Percentiles rank a stretch among this genome's conserved stretches.
Evolutionary conservation across 306 rosid species (phyloP).

Genomic region (Calophaca sinica): DNA sequence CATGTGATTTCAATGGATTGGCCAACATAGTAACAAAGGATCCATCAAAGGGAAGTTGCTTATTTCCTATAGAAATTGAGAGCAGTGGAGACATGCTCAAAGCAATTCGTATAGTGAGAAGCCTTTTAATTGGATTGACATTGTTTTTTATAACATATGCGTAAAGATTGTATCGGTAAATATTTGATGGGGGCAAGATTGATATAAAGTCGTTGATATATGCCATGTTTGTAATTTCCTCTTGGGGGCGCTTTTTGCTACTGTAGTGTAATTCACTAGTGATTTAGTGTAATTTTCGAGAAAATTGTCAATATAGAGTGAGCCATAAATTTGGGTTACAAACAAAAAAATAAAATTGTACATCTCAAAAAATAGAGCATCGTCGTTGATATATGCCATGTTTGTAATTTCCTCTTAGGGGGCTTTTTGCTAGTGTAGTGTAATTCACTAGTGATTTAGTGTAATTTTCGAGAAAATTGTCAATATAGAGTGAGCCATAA

Average conservation of each 20-base stretch:
- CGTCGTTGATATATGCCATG: not conserved
- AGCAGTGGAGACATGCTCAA: constrained; percentile 48
- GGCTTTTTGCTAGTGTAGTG: not conserved
- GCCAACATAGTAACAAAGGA: constrained; percentile 55
- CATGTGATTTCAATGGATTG: constrained; percentile 62
- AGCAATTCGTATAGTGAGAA: not conserved
- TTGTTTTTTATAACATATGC: constrained; percentile 38
- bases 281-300: too few relatives aligned
- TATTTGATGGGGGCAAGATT: not conserved
- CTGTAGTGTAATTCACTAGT: not conserved
- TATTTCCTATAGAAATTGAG: constrained; percentile 60
- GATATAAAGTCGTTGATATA: not conserved
- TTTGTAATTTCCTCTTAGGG: not conserved
- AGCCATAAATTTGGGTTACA: too few relatives aligned
- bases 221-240: not conserved
- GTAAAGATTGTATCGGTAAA: not conserved
- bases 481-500: too few relatives aligned
- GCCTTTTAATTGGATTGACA: constrained; percentile 40
- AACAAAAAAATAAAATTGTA: too few relatives aligned
- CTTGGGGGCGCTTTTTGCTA: not conserved
- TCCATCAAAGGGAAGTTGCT: constrained; percentile 60
- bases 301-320: too few relatives aligned
- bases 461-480: too few relatives aligned
- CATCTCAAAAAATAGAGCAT: too few relatives aligned
- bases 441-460: not conserved